These are phyloP conservation scores for Suillus occidentalis DNA, from an alignment of 768 basidiomycete genomes.

Conservation along the genomic window DNA sequence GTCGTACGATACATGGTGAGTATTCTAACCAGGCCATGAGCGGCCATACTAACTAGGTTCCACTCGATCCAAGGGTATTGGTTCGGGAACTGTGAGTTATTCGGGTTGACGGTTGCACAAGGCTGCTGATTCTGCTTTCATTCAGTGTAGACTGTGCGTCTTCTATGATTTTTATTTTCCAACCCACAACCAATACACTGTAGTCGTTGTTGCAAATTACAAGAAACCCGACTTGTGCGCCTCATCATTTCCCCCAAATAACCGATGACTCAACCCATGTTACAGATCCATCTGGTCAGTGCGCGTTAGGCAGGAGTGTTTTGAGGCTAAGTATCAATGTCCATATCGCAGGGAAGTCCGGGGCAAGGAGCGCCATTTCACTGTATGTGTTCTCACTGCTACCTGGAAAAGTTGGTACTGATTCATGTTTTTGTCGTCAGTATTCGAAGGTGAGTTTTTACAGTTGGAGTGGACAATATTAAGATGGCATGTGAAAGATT, in stretches of 20 bases:
- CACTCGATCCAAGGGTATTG: constrained; percentile 48
- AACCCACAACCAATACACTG: not conserved
- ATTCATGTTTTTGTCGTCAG: constrained; percentile 31
- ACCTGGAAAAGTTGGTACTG: not conserved
- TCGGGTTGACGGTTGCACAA: not conserved
- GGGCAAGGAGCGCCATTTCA: constrained; percentile 80
- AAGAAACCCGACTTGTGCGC: constrained; percentile 80
- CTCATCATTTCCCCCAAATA: not conserved
- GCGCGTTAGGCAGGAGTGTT: constrained; percentile 25
- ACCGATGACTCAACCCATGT: constrained; percentile 12
- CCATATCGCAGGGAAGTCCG: constrained; percentile 76
- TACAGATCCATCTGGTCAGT: constrained; percentile 79
- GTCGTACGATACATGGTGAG: constrained; percentile 63
- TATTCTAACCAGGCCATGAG: not conserved
- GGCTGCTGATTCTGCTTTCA: constrained; percentile 1
- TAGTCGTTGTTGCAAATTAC: constrained; percentile 73
- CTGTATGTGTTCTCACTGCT: constrained; percentile 46
- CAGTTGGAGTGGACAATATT: constrained; percentile 6
- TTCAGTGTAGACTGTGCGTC: constrained; percentile 70
- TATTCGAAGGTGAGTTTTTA: constrained; percentile 69
- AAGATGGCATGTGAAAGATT: constrained; percentile 43
- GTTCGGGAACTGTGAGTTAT: constrained; percentile 70
- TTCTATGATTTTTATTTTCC: constrained; percentile 7
- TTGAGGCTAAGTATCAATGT: constrained; percentile 23
- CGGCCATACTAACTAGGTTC: constrained; percentile 7